Evolutionary conservation across 2,329 filamentous ascomycete species (phyloP).

Genomic region (Stachybotrys chlorohalonatus): DNA sequence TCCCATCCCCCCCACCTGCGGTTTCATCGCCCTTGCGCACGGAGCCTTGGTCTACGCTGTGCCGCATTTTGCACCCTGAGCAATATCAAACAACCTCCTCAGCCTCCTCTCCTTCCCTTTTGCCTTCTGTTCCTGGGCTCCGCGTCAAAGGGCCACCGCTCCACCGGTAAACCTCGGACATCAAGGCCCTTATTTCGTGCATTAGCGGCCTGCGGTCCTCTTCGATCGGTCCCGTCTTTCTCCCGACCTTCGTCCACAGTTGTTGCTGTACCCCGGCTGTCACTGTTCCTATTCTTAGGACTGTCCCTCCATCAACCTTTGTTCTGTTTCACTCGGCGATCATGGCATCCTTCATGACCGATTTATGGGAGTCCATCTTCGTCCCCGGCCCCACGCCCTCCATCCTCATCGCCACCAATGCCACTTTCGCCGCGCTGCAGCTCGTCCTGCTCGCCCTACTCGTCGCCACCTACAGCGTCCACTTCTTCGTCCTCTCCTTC

Average conservation of each 20-base stretch:
- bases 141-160: neutral
- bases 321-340: slow-evolving; percentile 1
- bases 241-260: neutral
- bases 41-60: neutral
- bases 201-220: neutral
- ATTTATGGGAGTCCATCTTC: slow-evolving; percentile 90
- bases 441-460: slow-evolving; percentile 67
- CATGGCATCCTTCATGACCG: slow-evolving; percentile 57
- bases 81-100: neutral
- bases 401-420: slow-evolving; percentile 83
- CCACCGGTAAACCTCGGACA: neutral
- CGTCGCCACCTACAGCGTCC: slow-evolving; percentile 73
- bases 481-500: slow-evolving; percentile 75
- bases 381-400: slow-evolving; percentile 83
- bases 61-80: neutral
- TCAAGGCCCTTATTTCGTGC: neutral
- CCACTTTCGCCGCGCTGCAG: slow-evolving; percentile 79
- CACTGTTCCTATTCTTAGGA: neutral
- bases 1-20: neutral
- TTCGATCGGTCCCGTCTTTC: neutral
- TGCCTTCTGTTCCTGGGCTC: neutral
- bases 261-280: neutral
- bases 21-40: neutral
- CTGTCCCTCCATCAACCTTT: neutral
- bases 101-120: neutral